These are phyloP conservation scores for Xylariaceae sp. DNA, from an alignment of 2,329 filamentous ascomycete species.

Conservation along the genomic window DNA sequence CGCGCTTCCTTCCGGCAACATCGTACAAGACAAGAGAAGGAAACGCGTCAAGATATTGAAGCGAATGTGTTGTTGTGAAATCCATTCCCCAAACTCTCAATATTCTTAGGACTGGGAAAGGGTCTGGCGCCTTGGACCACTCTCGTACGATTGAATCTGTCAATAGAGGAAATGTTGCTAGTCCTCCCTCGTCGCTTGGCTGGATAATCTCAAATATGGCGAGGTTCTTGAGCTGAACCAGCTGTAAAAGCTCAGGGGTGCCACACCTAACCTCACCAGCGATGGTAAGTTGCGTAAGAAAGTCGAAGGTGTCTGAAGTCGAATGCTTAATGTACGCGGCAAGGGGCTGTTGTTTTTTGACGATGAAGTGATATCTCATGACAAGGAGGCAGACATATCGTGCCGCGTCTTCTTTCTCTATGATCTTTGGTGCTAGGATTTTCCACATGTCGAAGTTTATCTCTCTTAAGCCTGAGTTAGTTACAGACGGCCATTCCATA, in stretches of 20 bases:
- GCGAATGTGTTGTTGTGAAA: conserved; percentile 48
- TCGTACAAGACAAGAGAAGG: conserved; percentile 55
- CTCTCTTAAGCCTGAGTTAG: too few species aligned
- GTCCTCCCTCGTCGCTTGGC: conserved; percentile 39
- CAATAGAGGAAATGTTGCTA: conserved; percentile 45
- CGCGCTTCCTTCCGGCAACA: conserved; percentile 44
- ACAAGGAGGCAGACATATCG: background rate
- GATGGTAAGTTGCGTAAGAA: conserved; percentile 40
- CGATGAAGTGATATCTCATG: conserved; percentile 1
- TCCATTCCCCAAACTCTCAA: conserved; percentile 54
- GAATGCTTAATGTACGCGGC: conserved; percentile 48
- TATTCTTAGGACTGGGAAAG: conserved; percentile 56
- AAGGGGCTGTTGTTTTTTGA: conserved; percentile 33
- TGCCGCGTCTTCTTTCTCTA: background rate
- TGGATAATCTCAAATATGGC: conserved; percentile 56
- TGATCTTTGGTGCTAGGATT: conserved; percentile 5
- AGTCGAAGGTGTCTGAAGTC: conserved; percentile 43
- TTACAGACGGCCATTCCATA: too few species aligned
- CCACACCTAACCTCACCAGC: conserved; percentile 24
- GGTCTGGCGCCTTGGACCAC: conserved; percentile 50
- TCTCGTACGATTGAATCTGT: conserved; percentile 54
- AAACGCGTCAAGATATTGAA: conserved; percentile 51
- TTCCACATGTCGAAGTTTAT: conserved; percentile 25
- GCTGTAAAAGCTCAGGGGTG: conserved; percentile 48
- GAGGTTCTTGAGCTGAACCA: conserved; percentile 54